Evolutionary conservation across 2,329 filamentous ascomycete species (phyloP), one percentile per base, ranked within the genome.

Genomic region (Aureobasidium namibiae): DNA sequence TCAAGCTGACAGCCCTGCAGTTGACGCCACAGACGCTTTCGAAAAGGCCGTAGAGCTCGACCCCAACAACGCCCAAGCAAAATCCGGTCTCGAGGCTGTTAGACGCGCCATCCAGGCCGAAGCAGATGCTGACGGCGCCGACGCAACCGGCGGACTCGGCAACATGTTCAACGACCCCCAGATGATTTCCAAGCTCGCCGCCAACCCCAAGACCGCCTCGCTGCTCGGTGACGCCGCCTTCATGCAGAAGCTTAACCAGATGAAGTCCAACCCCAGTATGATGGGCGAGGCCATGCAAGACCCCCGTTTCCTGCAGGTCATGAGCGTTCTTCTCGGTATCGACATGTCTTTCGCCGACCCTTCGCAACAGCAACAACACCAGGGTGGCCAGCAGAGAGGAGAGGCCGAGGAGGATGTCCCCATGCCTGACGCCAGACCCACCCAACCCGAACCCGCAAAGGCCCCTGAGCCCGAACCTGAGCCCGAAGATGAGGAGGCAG

Each of bases 111-210:
- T 99, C 73, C 86, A 95, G 66, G 81, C 84, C 24, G 89, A 94
- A 72, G 84, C 83, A 23, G 75, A 76, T 67, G 82, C 74, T n/a
- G 83, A 85, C 66, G 82, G 81, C 60, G 82, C 79, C 56, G 87
- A 92, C 68, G 86, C 88, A 8, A 80, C 78, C 38, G 89, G 82
- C 57, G 90, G 91, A 46, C 79, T 99, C n/a, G 89, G 89, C 66
- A 83, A 85, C 71, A 92, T 99, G 82, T 97, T 99, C 81, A 92
- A 84, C 72, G 95, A 99, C 73, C 94, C 94, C 18, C 84, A 91
- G 69, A 78, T 99, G 65, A 80, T 95, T 63, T 82, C 90, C 73
- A 99, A 99, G 80, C 86, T 99, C 61, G 91, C 92, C 63, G 82
- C 77, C 67, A 97, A 97, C 79, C 94, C 95, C 63, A 97, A 97